phyloP scores from a whole-genome alignment of 305 asterid genomes.

The Fraxinus paxiana region DNA sequence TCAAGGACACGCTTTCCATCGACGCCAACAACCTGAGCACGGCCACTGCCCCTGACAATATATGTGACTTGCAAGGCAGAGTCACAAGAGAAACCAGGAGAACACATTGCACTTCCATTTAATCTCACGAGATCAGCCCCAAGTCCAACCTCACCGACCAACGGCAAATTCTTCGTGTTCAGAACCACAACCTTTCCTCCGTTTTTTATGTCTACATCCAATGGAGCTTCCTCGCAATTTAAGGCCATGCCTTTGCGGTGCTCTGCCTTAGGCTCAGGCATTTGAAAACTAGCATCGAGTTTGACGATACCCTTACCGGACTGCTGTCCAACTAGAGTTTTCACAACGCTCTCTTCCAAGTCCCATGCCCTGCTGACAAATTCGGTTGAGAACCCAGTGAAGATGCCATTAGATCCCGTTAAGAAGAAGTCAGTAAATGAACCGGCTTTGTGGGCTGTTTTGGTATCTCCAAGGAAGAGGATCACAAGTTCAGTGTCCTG shows the following conservation, averaged over 20 bases:
- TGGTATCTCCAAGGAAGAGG: conserved; percentile 75
- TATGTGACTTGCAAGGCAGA: conserved; percentile 76
- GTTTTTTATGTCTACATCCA: conserved; percentile 63
- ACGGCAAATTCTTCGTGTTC: conserved; percentile 70
- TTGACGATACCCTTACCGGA: conserved; percentile 49
- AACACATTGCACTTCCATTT: conserved; percentile 60
- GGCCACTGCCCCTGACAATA: conserved; percentile 67
- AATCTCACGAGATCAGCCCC: conserved; percentile 69
- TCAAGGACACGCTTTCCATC: conserved; percentile 76
- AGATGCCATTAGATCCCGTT: conserved; percentile 68
- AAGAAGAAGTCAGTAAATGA: conserved; percentile 59
- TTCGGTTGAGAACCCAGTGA: conserved; percentile 69
- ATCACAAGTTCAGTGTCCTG: conserved; percentile 58
- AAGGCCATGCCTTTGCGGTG: conserved; percentile 57
- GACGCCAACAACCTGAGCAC: conserved; percentile 68
- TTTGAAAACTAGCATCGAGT: conserved; percentile 44
- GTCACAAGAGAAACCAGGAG: conserved; percentile 75
- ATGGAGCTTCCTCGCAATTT: conserved; percentile 65
- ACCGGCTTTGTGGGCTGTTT: conserved; percentile 62
- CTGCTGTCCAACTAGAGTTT: conserved; percentile 59
- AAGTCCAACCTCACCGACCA: conserved; percentile 72
- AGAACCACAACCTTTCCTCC: conserved; percentile 72
- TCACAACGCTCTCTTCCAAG: conserved; percentile 49
- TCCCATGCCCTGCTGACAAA: conserved; percentile 65
- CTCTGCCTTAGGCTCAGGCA: conserved; percentile 66